Evolutionary conservation across 495 filamentous ascomycete species (phyloP), one percentile per base, ranked within the genome.

Genomic region (Endocarpon pusillum): DNA sequence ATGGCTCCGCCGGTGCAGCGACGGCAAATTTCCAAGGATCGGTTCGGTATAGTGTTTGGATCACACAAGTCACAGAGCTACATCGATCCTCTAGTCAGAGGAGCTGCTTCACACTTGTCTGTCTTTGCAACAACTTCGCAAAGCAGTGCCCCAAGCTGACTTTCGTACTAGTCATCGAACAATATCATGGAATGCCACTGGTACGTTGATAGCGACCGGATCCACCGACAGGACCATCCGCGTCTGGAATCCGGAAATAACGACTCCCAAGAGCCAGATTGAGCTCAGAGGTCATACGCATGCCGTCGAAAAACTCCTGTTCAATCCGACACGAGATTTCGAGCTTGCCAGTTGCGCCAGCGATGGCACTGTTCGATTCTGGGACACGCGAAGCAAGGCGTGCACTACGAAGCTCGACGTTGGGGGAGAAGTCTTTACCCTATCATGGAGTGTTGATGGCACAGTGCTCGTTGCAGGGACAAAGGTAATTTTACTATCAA

Each of bases 221-320:
- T 71, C 82, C 16, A 64, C 71, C 6, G 81, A 92, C 50, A 75
- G 77, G 34, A 83, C 82, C 9, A 53, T 96, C 19, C 75, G 84
- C 31, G 83, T 93, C 40, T 82, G 85, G 85, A 93, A 93, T 48
- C 84, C 81, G 0, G 86, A 94, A 38, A 79, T 81, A 45, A 69
- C 76, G 16, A 70, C 78, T 49, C 71, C 78, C 20, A 74, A 72
- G 43, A 75, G 86, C 49, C 81, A 78, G 8, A 94, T 85, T 1
- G 85, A 93, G 42, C 67, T 94, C 37, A 78, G 78, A 34, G 86
- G 85, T 4, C 82, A 91, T 51, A 54, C 67, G 2, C 74, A 71
- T 7, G 63, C 61, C 5, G 76, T 94, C 12, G 87, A 94, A 53
- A 79, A 82, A 40, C 77, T 94, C 2, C 70, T 79, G 3, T 97